phyloP scores from a whole-genome alignment of 441 rosid species.

The Lepidium campestre region DNA sequence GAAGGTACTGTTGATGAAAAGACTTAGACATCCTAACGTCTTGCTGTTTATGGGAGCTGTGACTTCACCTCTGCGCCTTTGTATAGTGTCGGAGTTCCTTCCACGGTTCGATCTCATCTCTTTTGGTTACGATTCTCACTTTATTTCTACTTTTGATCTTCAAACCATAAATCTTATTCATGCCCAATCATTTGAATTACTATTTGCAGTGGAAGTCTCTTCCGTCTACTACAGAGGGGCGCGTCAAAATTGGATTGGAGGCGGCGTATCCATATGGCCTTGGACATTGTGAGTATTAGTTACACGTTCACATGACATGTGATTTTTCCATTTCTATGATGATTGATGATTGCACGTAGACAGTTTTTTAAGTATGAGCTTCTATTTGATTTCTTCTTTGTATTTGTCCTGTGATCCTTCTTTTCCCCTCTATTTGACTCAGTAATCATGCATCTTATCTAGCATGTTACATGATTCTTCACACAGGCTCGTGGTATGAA shows the following conservation, averaged over 20 bases:
- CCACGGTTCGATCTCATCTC: constrained; percentile 58
- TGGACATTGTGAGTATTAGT: constrained; percentile 68
- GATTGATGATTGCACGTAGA: neutral
- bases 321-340: neutral
- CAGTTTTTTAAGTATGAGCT: neutral
- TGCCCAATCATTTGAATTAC: neutral
- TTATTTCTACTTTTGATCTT: neutral
- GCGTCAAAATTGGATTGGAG: constrained; percentile 83
- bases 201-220: constrained; percentile 80
- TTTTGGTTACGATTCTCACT: neutral
- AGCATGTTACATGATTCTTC: constrained; percentile 24
- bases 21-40: constrained; percentile 89
- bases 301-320: neutral
- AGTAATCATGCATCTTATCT: constrained; percentile 11
- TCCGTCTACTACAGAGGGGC: constrained; percentile 73
- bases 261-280: constrained; percentile 72
- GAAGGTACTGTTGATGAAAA: constrained; percentile 90
- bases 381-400: neutral
- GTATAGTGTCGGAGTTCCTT: constrained; percentile 97
- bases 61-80: constrained; percentile 80
- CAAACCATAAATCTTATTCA: neutral
- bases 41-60: constrained; percentile 97
- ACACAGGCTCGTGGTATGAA: constrained; percentile 90
- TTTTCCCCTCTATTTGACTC: neutral
- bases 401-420: constrained; percentile 5